phyloP scores from a whole-genome alignment of 73 alveolate species.

The Blepharisma japonicum region DNA sequence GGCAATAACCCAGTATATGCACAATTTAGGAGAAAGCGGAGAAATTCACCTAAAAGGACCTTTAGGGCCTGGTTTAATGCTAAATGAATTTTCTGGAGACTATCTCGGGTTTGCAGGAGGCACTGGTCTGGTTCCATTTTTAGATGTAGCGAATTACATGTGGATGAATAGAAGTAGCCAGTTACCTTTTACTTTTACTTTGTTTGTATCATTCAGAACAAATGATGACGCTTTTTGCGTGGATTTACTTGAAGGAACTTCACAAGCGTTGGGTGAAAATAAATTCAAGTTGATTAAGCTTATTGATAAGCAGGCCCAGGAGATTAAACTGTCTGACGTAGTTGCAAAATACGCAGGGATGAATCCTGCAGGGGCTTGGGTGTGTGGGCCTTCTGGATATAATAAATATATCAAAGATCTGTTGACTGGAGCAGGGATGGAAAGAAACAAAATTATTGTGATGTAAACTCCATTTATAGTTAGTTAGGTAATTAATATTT shows the following conservation, averaged over 20 bases:
- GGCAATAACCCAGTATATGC: too few relatives aligned
- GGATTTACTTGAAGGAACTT: neutral
- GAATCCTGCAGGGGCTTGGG: neutral
- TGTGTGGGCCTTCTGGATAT: slow-evolving; percentile 27
- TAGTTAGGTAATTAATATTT: too few relatives aligned
- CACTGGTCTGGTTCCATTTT: slow-evolving; percentile 26
- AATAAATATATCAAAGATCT: neutral
- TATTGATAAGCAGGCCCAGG: neutral
- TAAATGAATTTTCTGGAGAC: slow-evolving; percentile 4
- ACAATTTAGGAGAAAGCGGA: too few relatives aligned
- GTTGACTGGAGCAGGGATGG: slow-evolving; percentile 2
- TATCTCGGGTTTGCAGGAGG: slow-evolving; percentile 16
- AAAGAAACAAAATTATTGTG: neutral
- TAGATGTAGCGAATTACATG: neutral
- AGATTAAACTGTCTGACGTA: neutral
- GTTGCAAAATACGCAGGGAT: neutral
- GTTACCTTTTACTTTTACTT: neutral
- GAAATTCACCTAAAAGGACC: too few relatives aligned
- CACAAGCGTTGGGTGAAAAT: neutral
- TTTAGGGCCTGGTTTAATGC: too few relatives aligned
- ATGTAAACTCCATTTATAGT: neutral
- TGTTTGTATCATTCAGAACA: neutral
- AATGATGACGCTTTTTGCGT: neutral
- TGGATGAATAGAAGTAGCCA: neutral
- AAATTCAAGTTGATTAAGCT: neutral